phyloP scores from a whole-genome alignment of 169 alveolate species.

The Cryptosporidium meleagridis region DNA sequence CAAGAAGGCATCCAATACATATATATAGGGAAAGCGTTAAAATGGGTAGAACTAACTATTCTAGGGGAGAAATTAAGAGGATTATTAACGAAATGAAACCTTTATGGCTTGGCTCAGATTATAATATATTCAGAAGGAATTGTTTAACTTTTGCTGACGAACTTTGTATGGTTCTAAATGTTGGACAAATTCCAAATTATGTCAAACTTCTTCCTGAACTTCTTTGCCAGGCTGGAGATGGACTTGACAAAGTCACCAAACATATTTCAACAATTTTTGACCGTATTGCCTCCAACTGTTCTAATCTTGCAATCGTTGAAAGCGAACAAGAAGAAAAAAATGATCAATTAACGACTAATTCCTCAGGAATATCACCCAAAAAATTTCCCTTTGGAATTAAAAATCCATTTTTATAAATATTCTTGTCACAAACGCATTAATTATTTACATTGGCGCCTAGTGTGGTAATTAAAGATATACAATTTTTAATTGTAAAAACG shows the following conservation, averaged over 20 bases:
- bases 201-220: constrained; percentile 64
- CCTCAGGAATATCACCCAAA: background rate
- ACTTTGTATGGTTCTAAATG: constrained; percentile 37
- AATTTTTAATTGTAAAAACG: background rate
- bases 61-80: constrained; percentile 67
- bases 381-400: background rate
- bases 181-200: constrained; percentile 60
- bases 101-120: constrained; percentile 73
- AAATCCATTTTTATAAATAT: background rate
- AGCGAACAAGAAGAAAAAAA: constrained; percentile 1
- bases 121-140: constrained; percentile 74
- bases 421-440: background rate
- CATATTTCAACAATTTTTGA: constrained; percentile 36
- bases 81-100: constrained; percentile 50
- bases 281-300: constrained; percentile 44
- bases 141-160: constrained; percentile 76
- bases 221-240: constrained; percentile 67
- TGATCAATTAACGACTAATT: background rate
- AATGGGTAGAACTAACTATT: constrained; percentile 73
- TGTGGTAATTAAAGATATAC: background rate
- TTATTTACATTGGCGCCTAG: constrained; percentile 3
- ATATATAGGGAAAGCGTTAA: constrained; percentile 72
- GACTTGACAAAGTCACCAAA: constrained; percentile 37
- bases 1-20: constrained; percentile 74
- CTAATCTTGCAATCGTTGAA: constrained; percentile 25